A percentile compares a stretch with the other conserved stretches of the same genome.
These are phyloP conservation scores for Citrus cavaleriei DNA, from an alignment of 345 rosid genomes.

Conservation along the genomic window DNA sequence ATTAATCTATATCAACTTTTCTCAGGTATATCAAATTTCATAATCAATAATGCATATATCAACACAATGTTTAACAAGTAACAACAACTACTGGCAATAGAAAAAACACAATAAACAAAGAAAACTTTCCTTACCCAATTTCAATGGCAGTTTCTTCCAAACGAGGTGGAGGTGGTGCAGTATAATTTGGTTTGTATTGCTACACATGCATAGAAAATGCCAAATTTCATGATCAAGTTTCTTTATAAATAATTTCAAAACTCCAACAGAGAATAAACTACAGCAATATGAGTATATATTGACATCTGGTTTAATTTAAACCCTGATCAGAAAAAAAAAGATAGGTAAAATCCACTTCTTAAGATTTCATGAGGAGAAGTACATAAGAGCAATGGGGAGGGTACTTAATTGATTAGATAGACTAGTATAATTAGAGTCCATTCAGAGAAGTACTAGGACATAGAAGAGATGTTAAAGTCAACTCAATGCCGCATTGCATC, in stretches of 20 bases:
- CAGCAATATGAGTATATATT: neutral
- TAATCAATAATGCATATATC: neutral
- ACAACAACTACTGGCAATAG: neutral
- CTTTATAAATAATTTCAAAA: neutral
- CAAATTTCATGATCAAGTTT: neutral
- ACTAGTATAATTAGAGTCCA: neutral
- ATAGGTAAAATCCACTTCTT: neutral
- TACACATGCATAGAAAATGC: constrained; percentile 27
- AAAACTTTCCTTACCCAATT: constrained; percentile 56
- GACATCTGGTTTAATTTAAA: neutral
- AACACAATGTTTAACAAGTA: neutral
- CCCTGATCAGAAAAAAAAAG: neutral
- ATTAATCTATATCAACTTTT: constrained; percentile 6
- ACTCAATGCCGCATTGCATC: neutral
- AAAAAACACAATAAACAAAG: neutral
- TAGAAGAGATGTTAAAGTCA: neutral
- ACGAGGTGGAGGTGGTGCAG: constrained; percentile 60
- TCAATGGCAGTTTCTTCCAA: constrained; percentile 77
- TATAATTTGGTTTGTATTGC: constrained; percentile 84
- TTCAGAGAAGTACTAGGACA: neutral
- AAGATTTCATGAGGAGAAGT: neutral
- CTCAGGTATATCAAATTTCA: neutral
- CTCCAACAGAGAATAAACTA: neutral
- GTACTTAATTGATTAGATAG: neutral
- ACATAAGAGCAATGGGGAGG: neutral